A percentile compares a stretch with the other conserved stretches of the same genome.
phyloP scores from a whole-genome alignment of 2,329 filamentous ascomycete genomes.

The Fusarium sp. region DNA sequence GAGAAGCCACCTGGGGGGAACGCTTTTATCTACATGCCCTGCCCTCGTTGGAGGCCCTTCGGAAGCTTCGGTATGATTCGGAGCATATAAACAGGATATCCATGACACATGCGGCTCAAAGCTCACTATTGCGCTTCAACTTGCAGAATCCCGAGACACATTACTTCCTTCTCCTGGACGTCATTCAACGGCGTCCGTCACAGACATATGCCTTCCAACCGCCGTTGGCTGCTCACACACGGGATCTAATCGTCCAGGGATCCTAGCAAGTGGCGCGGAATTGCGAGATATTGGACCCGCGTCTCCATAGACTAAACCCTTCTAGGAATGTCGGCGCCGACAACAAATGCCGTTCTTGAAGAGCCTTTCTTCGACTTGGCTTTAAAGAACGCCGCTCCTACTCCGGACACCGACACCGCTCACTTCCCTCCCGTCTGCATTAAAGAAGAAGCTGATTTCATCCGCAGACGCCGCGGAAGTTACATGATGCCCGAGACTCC shows the following conservation, averaged over 20 bases:
- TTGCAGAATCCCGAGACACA: neutral
- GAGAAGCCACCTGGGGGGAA: neutral
- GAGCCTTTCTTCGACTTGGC: neutral
- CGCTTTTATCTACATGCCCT: neutral
- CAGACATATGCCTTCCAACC: neutral
- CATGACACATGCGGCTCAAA: neutral
- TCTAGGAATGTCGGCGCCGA: constrained; percentile 33
- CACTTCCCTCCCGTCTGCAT: neutral
- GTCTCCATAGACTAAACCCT: neutral
- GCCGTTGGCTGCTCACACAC: neutral
- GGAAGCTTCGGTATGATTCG: neutral
- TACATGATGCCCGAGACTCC: constrained; percentile 10
- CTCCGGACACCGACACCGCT: neutral
- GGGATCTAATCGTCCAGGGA: neutral
- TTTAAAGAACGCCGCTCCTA: constrained; percentile 4
- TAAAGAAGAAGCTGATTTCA: neutral
- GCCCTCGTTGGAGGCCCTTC: neutral
- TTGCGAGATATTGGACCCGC: neutral
- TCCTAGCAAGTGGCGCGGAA: neutral
- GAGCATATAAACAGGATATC: neutral
- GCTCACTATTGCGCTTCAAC: neutral
- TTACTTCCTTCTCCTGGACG: neutral
- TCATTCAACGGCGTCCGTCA: neutral
- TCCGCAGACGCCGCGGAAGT: neutral
- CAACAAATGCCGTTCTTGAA: neutral